Percentiles rank a stretch among this genome's conserved stretches.
These are phyloP conservation scores for Solanum habrochaites DNA, from an alignment of 257 asterid species.

Conservation along the genomic window DNA sequence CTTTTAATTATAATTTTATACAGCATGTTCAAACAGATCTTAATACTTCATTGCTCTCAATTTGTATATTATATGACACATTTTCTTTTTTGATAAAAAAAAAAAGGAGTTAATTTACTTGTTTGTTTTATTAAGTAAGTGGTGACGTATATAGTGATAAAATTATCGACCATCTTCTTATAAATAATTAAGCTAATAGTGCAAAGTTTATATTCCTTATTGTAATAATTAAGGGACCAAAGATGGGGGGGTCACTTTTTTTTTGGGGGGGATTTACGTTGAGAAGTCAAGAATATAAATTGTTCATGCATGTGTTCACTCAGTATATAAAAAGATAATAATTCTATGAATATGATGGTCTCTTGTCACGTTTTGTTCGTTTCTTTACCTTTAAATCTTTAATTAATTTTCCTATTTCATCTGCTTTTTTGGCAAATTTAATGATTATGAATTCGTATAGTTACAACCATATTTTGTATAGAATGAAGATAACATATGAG, in stretches of 20 bases:
- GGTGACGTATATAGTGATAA: background rate
- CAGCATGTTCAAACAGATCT: background rate
- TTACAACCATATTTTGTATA: background rate
- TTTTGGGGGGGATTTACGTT: background rate
- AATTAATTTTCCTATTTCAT: background rate
- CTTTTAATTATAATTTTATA: too few species aligned
- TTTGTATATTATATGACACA: background rate
- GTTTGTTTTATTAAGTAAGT: background rate
- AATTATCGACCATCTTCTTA: background rate
- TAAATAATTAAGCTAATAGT: background rate
- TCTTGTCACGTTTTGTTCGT: background rate
- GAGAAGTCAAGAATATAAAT: background rate
- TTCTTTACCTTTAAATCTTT: background rate
- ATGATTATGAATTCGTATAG: background rate
- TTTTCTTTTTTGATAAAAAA: too few species aligned
- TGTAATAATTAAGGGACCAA: background rate
- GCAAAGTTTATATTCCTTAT: background rate
- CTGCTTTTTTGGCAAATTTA: background rate
- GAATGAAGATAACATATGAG: background rate
- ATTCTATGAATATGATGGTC: background rate
- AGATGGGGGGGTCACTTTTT: background rate
- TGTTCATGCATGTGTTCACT: background rate
- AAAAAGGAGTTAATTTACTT: background rate
- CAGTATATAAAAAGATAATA: background rate
- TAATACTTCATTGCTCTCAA: background rate